Evolutionary conservation across 345 rosid species (phyloP), one percentile per base, ranked within the genome.

Genomic region (Conringia planisiliqua): DNA sequence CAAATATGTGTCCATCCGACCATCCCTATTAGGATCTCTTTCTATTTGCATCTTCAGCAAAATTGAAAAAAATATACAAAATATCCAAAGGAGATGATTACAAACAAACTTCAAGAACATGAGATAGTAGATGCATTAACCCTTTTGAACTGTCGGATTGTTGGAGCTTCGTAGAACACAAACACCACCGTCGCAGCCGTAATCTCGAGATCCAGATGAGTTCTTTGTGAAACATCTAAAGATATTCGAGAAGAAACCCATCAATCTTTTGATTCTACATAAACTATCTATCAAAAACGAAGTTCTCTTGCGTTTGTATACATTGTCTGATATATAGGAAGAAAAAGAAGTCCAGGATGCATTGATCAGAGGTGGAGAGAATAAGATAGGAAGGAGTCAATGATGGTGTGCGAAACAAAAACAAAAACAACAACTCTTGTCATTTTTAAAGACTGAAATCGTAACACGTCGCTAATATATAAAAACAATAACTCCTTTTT

Each of bases 141-240:
- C 66, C 66, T 70, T 76, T 43, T 12, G 1, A 52, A 44, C 40
- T 46, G 17, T 70, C 7, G 40, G 14, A 9, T 47, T 76, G 33
- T 62, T 70, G 58, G 71, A 63, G 43, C 64, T 70, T 70, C 71
- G 42, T 35, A 76, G 66, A 46, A 76, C 75, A 55, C 80, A 77
- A 55, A 70, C 80, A 77, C 71, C 20, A 55, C 71, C 72, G 12
- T 70, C 67, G 29, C 80, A 77, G 8, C 26, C n/a, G 71, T 70
- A 77, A 46, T 77, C 72, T 43, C 44, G 18, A 56, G 80, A 70
- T 46, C 54, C 60, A 46, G 76, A 55, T 11, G 65, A 44, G 12
- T 70, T 17, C 35, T 77, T 77, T 47, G 46, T 32, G 71, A 77
- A 77, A 50, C 80, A 61, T 12, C 66, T 61, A 18, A 74, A 74